These are phyloP conservation scores for Pichia sp. DNA, from an alignment of 1,139 yeast genomes.

Conservation along the genomic window DNA sequence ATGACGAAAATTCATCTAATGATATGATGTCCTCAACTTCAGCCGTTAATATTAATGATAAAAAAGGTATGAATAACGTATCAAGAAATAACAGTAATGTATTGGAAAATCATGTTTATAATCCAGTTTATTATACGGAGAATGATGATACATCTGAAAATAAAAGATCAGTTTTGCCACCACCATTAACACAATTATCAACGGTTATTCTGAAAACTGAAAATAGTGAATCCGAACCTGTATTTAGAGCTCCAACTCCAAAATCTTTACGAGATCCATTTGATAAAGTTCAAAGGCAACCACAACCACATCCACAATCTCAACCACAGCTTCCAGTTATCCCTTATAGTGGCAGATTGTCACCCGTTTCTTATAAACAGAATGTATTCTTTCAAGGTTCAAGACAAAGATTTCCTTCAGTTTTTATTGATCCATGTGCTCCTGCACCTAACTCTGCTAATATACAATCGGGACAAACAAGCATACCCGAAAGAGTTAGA, in stretches of 20 bases:
- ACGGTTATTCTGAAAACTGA: not conserved
- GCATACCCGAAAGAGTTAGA: constrained; percentile 3
- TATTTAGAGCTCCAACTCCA: constrained; percentile 2
- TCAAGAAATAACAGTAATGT: not conserved
- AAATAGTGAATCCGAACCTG: not conserved
- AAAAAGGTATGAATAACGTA: not conserved
- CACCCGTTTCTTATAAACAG: constrained; percentile 12
- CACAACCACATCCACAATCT: not conserved
- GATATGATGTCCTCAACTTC: not conserved
- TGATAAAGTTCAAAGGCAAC: not conserved
- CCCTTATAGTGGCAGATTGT: constrained; percentile 6
- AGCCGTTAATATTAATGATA: not conserved
- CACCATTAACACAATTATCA: not conserved
- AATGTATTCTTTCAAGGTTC: constrained; percentile 11
- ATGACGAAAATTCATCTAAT: not conserved
- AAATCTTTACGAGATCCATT: constrained; percentile 3
- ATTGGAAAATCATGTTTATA: not conserved
- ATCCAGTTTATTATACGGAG: not conserved
- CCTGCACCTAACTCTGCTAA: constrained; percentile 24
- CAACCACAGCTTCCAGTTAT: not conserved
- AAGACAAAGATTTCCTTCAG: constrained; percentile 32
- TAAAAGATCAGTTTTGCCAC: not conserved
- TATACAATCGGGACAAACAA: not conserved
- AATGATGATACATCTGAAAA: not conserved
- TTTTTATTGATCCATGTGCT: constrained; percentile 34